Base-by-base conservation (phyloP, 169 alveolate genomes). In the Theileria annulata region DNA sequence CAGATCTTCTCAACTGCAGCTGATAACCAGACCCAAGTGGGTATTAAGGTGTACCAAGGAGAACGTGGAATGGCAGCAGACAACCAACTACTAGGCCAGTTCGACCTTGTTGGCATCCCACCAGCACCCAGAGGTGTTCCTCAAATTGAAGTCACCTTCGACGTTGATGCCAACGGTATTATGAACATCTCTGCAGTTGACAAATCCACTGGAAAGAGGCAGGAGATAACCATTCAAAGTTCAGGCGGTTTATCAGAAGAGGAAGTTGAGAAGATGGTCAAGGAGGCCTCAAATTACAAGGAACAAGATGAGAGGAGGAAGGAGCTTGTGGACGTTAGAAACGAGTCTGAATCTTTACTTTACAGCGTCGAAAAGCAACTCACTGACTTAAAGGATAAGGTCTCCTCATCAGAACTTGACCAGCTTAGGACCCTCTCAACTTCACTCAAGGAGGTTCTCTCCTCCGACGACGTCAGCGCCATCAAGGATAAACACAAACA, bases 111-210 rank as follows among this genome's bases (percentile, higher is more conserved):
- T 62, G 99, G 99, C 68, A 96, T 95, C 75, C 99, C 99, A 19
- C 98, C 99, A 23, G 99, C 99, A 23, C 99, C 99, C 15, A 95
- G 99, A 64, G 99, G 98, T 25, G 98, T 96, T n/a, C 95, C 97
- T 1, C 96, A 95, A 85, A 96, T 96, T 80, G 99, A 96, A 79
- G 98, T 96, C 37, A 96, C 98, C 72, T 96, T 98, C 87, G 99
- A 98, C 83, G 97, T 98, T 30, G 99, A 98, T 92, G 98, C 99
- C 59, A 96, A 96, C 87, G 99, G 99, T 60, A 96, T 97, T 87
- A 96, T 98, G 92, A 96, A 97, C 86, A 98, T 98, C 62, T 88
- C 96, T 69, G 99, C 99, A 4, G 92, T 95, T 64, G 99, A 98
- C 87, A 98, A 98, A 92, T 94, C 98, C 54, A 97, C 99, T 23